These are phyloP conservation scores for Carex arenaria DNA, from an alignment of 202 grass and related monocot species.

Conservation along the genomic window DNA sequence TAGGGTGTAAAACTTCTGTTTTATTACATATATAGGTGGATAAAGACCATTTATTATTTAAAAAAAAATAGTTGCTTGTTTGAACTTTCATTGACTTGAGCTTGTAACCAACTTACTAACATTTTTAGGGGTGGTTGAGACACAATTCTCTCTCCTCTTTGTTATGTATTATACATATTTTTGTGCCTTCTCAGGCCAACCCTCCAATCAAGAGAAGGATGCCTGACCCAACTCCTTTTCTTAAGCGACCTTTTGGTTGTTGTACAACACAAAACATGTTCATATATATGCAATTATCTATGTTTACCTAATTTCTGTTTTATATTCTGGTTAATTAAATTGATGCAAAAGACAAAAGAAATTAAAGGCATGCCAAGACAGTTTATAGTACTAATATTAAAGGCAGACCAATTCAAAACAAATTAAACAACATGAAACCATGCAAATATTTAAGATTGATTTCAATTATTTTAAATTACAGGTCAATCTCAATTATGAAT, in stretches of 20 bases:
- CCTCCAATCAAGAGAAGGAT: conserved; percentile 56
- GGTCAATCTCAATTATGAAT: background rate
- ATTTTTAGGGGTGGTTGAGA: conserved; percentile 4
- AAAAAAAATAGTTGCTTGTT: background rate
- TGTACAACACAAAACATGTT: background rate
- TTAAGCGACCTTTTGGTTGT: conserved; percentile 25
- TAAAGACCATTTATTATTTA: too few species aligned
- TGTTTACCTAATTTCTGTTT: conserved; percentile 3
- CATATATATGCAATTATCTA: background rate
- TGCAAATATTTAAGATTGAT: background rate
- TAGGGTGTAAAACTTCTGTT: too few species aligned
- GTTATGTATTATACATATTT: background rate
- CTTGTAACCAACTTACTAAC: background rate
- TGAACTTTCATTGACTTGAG: conserved; percentile 12
- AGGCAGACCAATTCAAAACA: background rate
- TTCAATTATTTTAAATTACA: background rate
- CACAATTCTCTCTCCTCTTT: background rate
- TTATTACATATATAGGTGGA: too few species aligned
- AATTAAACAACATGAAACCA: background rate
- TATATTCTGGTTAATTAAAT: background rate
- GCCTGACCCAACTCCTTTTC: conserved; percentile 41
- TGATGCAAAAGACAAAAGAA: background rate
- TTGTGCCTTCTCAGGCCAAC: conserved; percentile 26
- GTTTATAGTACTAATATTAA: background rate
- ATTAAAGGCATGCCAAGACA: too few species aligned